Percentiles rank a stretch among this genome's conserved stretches.
Evolutionary conservation across 129 eudicot species (phyloP).

Genomic region (Tagetes erecta): DNA sequence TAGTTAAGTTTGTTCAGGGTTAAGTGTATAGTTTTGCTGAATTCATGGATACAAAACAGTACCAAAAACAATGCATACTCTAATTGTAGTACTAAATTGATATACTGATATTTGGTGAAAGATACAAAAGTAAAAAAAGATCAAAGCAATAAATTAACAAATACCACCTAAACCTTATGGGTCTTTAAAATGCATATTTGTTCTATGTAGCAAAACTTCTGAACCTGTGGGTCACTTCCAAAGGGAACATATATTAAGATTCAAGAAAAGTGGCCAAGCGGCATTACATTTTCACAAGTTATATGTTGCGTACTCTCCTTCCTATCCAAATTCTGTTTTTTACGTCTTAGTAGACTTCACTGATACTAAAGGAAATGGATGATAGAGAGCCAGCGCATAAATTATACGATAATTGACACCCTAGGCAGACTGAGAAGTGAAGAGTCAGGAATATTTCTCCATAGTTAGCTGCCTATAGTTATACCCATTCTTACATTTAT

Average conservation of each 20-base stretch:
- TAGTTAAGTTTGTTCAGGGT: background rate
- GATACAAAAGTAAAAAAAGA: constrained; percentile 1
- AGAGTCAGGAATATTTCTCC: constrained; percentile 9
- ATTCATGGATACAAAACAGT: background rate
- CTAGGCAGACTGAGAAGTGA: constrained; percentile 9
- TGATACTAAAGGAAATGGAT: constrained; percentile 9
- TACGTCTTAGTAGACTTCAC: background rate
- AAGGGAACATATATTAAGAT: background rate
- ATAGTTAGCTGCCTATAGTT: background rate
- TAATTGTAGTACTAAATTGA: constrained; percentile 2
- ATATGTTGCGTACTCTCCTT: background rate
- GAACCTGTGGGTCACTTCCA: background rate
- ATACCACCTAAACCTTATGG: background rate
- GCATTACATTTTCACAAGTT: background rate
- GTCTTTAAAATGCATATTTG: constrained; percentile 8
- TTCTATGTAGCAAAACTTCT: background rate
- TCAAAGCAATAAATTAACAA: constrained; percentile 3
- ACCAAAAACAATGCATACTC: constrained; percentile 5
- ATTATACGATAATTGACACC: background rate
- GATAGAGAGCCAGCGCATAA: background rate
- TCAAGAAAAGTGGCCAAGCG: constrained; percentile 3
- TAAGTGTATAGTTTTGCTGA: constrained; percentile 10
- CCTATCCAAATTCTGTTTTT: background rate
- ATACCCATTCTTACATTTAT: constrained; percentile 12
- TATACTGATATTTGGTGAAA: constrained; percentile 10